These are phyloP conservation scores for Graphiopsis chlorocephala DNA, from an alignment of 2,329 filamentous ascomycete genomes.

Conservation along the genomic window DNA sequence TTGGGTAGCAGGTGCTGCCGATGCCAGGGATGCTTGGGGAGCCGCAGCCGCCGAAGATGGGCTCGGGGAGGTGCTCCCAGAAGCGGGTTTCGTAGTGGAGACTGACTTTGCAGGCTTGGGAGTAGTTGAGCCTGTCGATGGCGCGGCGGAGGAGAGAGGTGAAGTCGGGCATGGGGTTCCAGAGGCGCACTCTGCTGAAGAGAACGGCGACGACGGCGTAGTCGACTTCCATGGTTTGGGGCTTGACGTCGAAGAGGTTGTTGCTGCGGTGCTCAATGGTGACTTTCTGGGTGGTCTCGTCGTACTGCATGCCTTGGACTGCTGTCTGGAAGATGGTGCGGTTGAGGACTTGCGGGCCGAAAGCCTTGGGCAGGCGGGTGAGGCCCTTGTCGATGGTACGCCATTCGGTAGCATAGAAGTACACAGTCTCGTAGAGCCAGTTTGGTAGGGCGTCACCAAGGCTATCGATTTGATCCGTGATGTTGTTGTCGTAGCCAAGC, in stretches of 20 bases:
- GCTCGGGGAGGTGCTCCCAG: slow-evolving; percentile 53
- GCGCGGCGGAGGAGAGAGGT: slow-evolving; percentile 50
- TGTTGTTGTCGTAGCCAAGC: slow-evolving; percentile 53
- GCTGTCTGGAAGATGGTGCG: slow-evolving; percentile 56
- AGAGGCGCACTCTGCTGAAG: slow-evolving; percentile 62
- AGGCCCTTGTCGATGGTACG: slow-evolving; percentile 63
- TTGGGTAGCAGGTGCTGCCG: slow-evolving; percentile 64
- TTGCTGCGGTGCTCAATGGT: slow-evolving; percentile 57
- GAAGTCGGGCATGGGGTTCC: slow-evolving; percentile 54
- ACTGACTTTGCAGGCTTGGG: slow-evolving; percentile 56
- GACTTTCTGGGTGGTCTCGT: slow-evolving; percentile 52
- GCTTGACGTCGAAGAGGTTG: slow-evolving; percentile 39
- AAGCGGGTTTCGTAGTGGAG: slow-evolving; percentile 66
- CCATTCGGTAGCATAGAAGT: slow-evolving; percentile 60
- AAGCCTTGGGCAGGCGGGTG: slow-evolving; percentile 59
- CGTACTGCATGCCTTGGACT: slow-evolving; percentile 56
- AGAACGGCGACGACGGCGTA: slow-evolving; percentile 65
- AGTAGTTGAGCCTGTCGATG: slow-evolving; percentile 50
- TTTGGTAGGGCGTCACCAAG: slow-evolving; percentile 49
- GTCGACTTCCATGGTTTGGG: slow-evolving; percentile 56
- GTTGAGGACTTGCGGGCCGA: slow-evolving; percentile 60
- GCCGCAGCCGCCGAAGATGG: slow-evolving; percentile 65
- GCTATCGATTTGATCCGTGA: slow-evolving; percentile 53
- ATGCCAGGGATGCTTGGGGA: slow-evolving; percentile 60
- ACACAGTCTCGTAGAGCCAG: slow-evolving; percentile 55